These are phyloP conservation scores for Neofusicoccum ribis DNA, from an alignment of 2,329 filamentous ascomycete species.

Conservation along the genomic window DNA sequence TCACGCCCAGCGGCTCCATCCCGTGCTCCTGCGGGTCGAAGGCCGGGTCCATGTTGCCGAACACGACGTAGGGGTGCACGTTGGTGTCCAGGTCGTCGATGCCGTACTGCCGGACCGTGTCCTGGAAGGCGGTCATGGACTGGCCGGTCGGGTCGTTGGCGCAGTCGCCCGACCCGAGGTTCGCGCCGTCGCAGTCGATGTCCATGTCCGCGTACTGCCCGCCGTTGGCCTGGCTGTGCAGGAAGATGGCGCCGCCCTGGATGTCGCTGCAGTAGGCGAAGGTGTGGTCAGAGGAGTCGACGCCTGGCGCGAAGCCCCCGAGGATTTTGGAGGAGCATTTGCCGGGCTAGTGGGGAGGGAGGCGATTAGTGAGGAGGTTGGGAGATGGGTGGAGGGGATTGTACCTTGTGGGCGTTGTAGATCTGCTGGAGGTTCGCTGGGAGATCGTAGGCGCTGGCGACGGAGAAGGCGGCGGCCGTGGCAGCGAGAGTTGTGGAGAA, in stretches of 20 bases:
- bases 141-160: constrained; percentile 42
- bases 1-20: constrained; percentile 54
- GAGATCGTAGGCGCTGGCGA: not conserved
- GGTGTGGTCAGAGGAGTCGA: constrained; percentile 23
- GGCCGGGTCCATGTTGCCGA: constrained; percentile 47
- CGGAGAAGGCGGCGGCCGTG: not conserved
- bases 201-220: constrained; percentile 56
- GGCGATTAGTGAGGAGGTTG: no score
- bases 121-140: constrained; percentile 49
- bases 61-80: constrained; percentile 55
- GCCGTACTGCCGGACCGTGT: constrained; percentile 26
- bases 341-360: not conserved
- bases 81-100: constrained; percentile 53
- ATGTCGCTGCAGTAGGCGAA: constrained; percentile 28
- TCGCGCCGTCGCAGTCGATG: constrained; percentile 58
- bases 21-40: constrained; percentile 36
- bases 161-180: constrained; percentile 43
- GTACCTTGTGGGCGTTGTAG: not conserved
- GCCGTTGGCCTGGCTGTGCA: constrained; percentile 44
- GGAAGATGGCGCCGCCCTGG: constrained; percentile 42
- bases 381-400: not conserved
- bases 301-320: constrained; percentile 2
- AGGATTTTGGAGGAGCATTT: not conserved
- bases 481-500: not conserved
- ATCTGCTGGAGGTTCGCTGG: not conserved